Percentiles rank a stretch among this genome's conserved stretches.
Conservation (phyloP, 2,329 filamentous ascomycete genomes). For the Tolypocladium cylindrosporum region DNA sequence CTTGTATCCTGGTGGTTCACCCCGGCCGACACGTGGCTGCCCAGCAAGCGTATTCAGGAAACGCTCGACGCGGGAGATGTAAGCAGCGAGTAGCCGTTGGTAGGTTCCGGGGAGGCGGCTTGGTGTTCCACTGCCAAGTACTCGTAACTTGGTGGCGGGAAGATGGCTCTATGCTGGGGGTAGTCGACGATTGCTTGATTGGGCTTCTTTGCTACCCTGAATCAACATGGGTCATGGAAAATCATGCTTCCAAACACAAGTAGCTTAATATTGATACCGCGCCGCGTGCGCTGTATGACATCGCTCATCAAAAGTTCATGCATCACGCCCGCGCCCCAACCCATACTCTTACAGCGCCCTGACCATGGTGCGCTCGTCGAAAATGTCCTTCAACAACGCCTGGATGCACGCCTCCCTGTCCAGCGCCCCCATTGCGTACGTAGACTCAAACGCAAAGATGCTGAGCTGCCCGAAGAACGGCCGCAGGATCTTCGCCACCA, state of each 20-base stretch:
- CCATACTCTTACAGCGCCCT: constrained; percentile 36
- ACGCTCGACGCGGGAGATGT: background rate
- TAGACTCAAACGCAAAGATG: constrained; percentile 87
- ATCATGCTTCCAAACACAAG: background rate
- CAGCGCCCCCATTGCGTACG: constrained; percentile 69
- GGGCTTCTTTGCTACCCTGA: background rate
- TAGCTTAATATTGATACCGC: background rate
- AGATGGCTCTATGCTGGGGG: background rate
- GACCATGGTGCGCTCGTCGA: constrained; percentile 64
- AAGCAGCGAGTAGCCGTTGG: background rate
- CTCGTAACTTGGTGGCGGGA: too few species aligned
- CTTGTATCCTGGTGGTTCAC: constrained; percentile 12
- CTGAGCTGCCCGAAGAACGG: constrained; percentile 89
- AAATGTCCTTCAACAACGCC: constrained; percentile 62
- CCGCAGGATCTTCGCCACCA: constrained; percentile 68
- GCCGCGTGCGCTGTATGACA: background rate
- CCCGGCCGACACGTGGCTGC: background rate
- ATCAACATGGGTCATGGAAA: background rate
- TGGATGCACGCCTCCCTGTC: constrained; percentile 56
- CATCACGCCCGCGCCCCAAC: background rate
- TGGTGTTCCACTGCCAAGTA: background rate
- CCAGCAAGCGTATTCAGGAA: background rate
- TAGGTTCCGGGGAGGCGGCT: background rate
- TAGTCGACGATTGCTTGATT: background rate
- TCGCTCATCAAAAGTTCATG: background rate